Percentiles rank a stretch among this genome's conserved stretches.
These are phyloP conservation scores for Ichthyophthirius multifiliis DNA, from an alignment of 169 alveolate species.

Conservation along the genomic window DNA sequence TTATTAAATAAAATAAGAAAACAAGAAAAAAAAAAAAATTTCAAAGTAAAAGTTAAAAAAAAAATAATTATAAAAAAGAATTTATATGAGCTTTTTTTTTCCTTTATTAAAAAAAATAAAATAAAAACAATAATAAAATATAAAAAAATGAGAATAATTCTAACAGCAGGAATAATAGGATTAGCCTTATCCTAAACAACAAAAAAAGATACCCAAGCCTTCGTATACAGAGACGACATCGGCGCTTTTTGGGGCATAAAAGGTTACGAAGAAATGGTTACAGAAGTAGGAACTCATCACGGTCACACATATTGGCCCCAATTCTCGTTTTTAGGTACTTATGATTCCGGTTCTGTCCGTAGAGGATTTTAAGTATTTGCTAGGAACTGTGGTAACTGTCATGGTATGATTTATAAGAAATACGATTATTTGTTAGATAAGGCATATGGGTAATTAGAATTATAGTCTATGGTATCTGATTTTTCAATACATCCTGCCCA, in stretches of 20 bases:
- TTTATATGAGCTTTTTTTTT: too few relatives aligned
- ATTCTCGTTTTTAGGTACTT: slow-evolving; percentile 68
- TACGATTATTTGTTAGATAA: slow-evolving; percentile 78
- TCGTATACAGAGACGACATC: slow-evolving; percentile 83
- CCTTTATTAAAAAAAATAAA: too few relatives aligned
- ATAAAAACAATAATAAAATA: too few relatives aligned
- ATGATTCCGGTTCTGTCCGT: slow-evolving; percentile 75
- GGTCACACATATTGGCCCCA: slow-evolving; percentile 82
- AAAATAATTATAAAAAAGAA: too few relatives aligned
- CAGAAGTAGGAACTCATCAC: slow-evolving; percentile 74
- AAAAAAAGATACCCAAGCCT: slow-evolving; percentile 47
- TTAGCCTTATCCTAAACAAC: not conserved
- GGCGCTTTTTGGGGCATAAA: slow-evolving; percentile 83
- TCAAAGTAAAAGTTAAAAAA: too few relatives aligned
- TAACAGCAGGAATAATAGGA: not conserved
- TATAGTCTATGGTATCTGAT: slow-evolving; percentile 64
- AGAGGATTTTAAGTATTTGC: slow-evolving; percentile 80
- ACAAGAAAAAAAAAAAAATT: too few relatives aligned
- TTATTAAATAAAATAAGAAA: too few relatives aligned
- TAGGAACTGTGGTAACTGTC: slow-evolving; percentile 80
- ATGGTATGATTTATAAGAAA: slow-evolving; percentile 78
- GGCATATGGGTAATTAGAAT: slow-evolving; percentile 77
- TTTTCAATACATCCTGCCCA: slow-evolving; percentile 80
- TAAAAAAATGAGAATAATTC: not conserved
- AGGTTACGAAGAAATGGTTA: slow-evolving; percentile 80